A percentile compares a stretch with the other conserved stretches of the same genome.
These are phyloP conservation scores for Cytospora schulzeri DNA, from an alignment of 2,329 filamentous ascomycete genomes.

Conservation along the genomic window DNA sequence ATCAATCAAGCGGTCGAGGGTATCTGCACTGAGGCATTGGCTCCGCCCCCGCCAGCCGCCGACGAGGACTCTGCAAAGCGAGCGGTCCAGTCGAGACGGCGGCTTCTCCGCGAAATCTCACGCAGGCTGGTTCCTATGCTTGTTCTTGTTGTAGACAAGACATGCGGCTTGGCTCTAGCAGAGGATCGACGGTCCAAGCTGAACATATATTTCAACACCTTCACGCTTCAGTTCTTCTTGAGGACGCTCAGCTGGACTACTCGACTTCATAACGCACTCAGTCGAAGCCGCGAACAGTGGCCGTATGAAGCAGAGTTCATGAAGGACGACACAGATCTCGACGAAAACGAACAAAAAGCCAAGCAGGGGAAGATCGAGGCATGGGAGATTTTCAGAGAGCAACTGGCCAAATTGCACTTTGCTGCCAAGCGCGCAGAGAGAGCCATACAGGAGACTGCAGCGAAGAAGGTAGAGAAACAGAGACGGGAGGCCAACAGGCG, in stretches of 20 bases:
- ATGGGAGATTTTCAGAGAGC: constrained; percentile 2
- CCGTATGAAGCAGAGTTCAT: constrained; percentile 10
- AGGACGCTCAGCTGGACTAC: constrained; percentile 18
- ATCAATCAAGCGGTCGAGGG: constrained; percentile 12
- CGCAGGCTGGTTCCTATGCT: constrained; percentile 24
- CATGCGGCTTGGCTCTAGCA: constrained; percentile 8
- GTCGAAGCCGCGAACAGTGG: constrained; percentile 12
- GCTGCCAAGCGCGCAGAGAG: constrained; percentile 7
- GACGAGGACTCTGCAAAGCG: background rate
- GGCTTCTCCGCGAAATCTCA: constrained; percentile 14
- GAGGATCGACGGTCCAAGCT: background rate
- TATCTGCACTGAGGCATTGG: constrained; percentile 9
- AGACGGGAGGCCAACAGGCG: background rate
- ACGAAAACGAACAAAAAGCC: background rate
- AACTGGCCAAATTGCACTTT: constrained; percentile 8
- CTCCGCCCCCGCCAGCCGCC: background rate
- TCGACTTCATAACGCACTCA: constrained; percentile 10
- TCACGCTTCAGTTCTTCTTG: constrained; percentile 23
- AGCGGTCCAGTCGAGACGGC: background rate
- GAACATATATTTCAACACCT: constrained; percentile 13
- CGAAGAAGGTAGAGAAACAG: background rate
- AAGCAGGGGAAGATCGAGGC: background rate
- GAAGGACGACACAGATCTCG: background rate
- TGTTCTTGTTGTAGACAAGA: constrained; percentile 14
- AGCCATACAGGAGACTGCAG: background rate